Conservation (phyloP, 306 rosid species). For the Arachis stenosperma region DNA sequence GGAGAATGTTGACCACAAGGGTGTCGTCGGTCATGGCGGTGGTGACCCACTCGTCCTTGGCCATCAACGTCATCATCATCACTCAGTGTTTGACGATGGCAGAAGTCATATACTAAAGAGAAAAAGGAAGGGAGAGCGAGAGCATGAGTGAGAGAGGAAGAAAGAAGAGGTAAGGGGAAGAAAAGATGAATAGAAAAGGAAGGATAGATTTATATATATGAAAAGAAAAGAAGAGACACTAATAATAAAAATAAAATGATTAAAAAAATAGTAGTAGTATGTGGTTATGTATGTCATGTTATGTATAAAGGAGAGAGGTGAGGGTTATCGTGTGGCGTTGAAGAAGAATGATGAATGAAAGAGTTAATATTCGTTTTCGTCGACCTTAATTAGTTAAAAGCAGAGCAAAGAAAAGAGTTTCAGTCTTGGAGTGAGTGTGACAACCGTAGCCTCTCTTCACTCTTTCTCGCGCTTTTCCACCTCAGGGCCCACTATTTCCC, state of each 20-base stretch:
- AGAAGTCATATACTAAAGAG: slow-evolving; percentile 36
- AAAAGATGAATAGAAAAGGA: slow-evolving; percentile 28
- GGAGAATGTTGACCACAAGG: slow-evolving; percentile 68
- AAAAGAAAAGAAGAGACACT: background rate
- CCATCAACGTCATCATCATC: slow-evolving; percentile 30
- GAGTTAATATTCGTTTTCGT: slow-evolving; percentile 45
- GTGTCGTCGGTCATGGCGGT: slow-evolving; percentile 75
- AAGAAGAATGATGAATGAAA: slow-evolving; percentile 42
- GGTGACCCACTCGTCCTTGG: slow-evolving; percentile 64
- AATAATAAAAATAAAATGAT: background rate
- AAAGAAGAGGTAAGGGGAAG: slow-evolving; percentile 30
- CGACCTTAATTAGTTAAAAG: slow-evolving; percentile 20
- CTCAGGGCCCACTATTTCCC: slow-evolving; percentile 41
- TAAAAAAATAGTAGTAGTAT: background rate
- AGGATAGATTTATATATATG: slow-evolving; percentile 40
- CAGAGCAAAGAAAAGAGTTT: background rate
- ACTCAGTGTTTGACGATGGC: background rate
- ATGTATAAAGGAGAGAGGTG: slow-evolving; percentile 4
- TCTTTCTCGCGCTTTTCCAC: slow-evolving; percentile 34
- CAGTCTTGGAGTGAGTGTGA: background rate
- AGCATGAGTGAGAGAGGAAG: background rate
- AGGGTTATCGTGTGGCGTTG: slow-evolving; percentile 51
- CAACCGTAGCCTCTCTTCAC: slow-evolving; percentile 43
- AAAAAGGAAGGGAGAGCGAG: background rate
- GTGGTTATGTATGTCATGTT: too few species aligned